A percentile compares a stretch with the other conserved stretches of the same genome.
Conservation (phyloP, 2,329 filamentous ascomycete species). For the Alternaria hordeiaustralica region DNA sequence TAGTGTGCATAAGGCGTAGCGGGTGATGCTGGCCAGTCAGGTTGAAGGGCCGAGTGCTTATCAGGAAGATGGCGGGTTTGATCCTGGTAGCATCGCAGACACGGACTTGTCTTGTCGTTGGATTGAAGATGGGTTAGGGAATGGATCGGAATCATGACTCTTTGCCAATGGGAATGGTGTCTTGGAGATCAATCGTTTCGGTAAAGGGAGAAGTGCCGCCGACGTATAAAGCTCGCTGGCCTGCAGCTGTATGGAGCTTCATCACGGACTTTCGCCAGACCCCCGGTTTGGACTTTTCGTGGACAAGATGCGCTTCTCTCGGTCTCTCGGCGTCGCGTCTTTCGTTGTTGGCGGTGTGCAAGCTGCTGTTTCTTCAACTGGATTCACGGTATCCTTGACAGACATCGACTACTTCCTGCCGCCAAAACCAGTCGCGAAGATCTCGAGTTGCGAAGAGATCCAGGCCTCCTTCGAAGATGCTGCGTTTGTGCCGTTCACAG, state of each 20-base stretch:
- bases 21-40: neutral
- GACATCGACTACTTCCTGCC: slow-evolving; percentile 52
- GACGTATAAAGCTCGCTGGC: neutral
- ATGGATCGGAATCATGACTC: slow-evolving; percentile 1
- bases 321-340: slow-evolving; percentile 6
- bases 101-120: neutral
- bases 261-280: neutral
- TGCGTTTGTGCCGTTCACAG: slow-evolving; percentile 48
- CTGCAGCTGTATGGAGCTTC: neutral
- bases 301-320: slow-evolving; percentile 17
- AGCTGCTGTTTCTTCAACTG: slow-evolving; percentile 43
- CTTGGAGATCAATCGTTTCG: neutral
- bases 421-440: slow-evolving; percentile 42
- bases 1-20: neutral
- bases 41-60: neutral
- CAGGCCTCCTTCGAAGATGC: slow-evolving; percentile 25
- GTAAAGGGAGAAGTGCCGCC: neutral
- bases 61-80: neutral
- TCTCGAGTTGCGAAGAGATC: slow-evolving; percentile 33
- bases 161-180: neutral
- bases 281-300: neutral
- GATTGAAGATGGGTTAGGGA: neutral
- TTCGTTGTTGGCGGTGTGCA: slow-evolving; percentile 11
- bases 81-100: neutral
- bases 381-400: slow-evolving; percentile 50